These are phyloP conservation scores for Quercus phellos DNA, from an alignment of 331 rosid genomes.

Conservation along the genomic window DNA sequence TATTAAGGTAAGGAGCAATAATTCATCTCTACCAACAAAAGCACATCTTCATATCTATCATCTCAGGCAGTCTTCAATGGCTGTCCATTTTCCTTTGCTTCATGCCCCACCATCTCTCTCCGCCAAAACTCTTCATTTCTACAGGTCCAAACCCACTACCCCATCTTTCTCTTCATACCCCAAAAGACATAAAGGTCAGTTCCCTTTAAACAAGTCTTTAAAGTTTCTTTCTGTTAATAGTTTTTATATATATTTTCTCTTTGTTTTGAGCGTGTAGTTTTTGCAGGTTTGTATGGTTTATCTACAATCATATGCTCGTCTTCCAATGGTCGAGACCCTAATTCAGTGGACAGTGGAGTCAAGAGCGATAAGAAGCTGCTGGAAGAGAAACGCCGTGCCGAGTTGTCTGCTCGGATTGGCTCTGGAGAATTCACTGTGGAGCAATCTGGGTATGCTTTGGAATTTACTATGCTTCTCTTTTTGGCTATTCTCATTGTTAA, in stretches of 20 bases:
- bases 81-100: conserved; percentile 44
- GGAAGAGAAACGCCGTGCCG: conserved; percentile 55
- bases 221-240: background rate
- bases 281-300: conserved; percentile 34
- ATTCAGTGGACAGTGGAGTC: conserved; percentile 34
- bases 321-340: conserved; percentile 67
- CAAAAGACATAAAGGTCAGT: conserved; percentile 36
- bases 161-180: conserved; percentile 20
- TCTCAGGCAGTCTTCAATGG: conserved; percentile 30
- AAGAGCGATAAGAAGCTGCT: conserved; percentile 36
- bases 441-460: conserved; percentile 48
- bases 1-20: background rate
- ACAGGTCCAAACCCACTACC: conserved; percentile 22
- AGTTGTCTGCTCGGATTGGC: conserved; percentile 69
- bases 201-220: background rate
- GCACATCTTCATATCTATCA: background rate
- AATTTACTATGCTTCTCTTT: background rate
- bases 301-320: conserved; percentile 40
- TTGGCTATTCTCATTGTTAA: background rate
- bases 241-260: background rate
- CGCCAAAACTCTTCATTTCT: conserved; percentile 13
- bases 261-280: background rate
- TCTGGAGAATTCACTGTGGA: conserved; percentile 73
- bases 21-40: background rate
- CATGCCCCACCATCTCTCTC: conserved; percentile 36